phyloP scores from a whole-genome alignment of 148 eudicot species.

The Rhododendron williamsianum region DNA sequence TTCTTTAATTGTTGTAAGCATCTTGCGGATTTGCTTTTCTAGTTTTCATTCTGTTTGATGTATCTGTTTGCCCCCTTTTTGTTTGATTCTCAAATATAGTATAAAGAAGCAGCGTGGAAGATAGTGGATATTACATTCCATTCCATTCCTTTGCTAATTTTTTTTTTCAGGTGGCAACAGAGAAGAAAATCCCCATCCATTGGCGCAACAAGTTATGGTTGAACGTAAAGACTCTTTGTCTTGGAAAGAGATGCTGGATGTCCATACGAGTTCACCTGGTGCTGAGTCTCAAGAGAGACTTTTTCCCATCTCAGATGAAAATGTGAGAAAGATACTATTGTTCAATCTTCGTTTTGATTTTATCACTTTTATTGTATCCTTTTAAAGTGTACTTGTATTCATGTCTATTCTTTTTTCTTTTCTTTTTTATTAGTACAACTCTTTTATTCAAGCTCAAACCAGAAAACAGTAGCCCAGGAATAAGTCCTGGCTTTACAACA shows the following conservation, averaged over 20 bases:
- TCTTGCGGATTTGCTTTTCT: neutral
- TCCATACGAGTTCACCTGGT: neutral
- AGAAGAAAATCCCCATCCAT: neutral
- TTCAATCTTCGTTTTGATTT: neutral
- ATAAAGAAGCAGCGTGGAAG: neutral
- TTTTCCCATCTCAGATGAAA: neutral
- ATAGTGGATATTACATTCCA: neutral
- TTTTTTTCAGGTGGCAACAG: constrained; percentile 10
- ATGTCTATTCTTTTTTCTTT: neutral
- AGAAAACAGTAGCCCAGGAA: neutral
- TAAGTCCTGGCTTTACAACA: neutral
- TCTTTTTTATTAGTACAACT: neutral
- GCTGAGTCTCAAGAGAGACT: constrained; percentile 10
- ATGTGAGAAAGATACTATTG: neutral
- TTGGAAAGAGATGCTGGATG: constrained; percentile 14
- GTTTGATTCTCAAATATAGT: neutral
- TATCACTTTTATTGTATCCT: neutral
- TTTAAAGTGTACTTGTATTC: neutral
- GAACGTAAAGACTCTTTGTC: constrained; percentile 12
- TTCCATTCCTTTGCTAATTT: neutral
- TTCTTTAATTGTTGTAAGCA: neutral
- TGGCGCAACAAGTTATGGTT: constrained; percentile 5
- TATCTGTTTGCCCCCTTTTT: neutral
- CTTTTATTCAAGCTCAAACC: neutral
- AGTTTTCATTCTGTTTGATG: neutral